Conservation (phyloP, 257 asterid species). For the Penstemon davidsonii region DNA sequence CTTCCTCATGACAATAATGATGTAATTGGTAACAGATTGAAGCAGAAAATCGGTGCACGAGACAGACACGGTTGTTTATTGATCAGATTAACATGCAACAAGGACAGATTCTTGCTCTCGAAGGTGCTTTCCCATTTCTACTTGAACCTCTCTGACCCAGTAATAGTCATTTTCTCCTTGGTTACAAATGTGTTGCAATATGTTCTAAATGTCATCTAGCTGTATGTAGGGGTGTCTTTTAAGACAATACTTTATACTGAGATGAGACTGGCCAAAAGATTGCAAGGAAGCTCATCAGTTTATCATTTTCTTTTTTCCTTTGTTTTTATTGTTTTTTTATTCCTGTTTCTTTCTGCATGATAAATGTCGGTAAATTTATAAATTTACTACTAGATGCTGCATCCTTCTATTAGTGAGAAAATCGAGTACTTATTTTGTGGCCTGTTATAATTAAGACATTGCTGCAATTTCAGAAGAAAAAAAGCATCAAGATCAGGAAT, state of each 20-base stretch:
- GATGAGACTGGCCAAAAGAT: neutral
- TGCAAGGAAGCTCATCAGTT: neutral
- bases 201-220: neutral
- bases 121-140: constrained; percentile 56
- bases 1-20: too few relatives aligned
- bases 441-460: constrained; percentile 26
- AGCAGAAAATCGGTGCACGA: constrained; percentile 84
- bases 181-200: neutral
- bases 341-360: constrained; percentile 11
- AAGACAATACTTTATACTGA: neutral
- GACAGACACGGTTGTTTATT: constrained; percentile 72
- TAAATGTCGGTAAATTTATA: constrained; percentile 3
- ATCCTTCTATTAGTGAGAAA: constrained; percentile 14
- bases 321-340: neutral
- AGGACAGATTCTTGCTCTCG: constrained; percentile 68
- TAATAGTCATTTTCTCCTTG: constrained; percentile 9
- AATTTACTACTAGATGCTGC: constrained; percentile 19
- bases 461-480: constrained; percentile 63
- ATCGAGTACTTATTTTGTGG: constrained; percentile 9
- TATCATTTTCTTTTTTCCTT: too few relatives aligned
- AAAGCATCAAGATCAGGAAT: constrained; percentile 68
- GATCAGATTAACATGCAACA: constrained; percentile 90
- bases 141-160: constrained; percentile 9
- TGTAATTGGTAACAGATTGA: constrained; percentile 61
- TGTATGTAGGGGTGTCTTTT: neutral